Conservation (phyloP, 2,329 filamentous ascomycete species). For the Bipolaris cookei region DNA sequence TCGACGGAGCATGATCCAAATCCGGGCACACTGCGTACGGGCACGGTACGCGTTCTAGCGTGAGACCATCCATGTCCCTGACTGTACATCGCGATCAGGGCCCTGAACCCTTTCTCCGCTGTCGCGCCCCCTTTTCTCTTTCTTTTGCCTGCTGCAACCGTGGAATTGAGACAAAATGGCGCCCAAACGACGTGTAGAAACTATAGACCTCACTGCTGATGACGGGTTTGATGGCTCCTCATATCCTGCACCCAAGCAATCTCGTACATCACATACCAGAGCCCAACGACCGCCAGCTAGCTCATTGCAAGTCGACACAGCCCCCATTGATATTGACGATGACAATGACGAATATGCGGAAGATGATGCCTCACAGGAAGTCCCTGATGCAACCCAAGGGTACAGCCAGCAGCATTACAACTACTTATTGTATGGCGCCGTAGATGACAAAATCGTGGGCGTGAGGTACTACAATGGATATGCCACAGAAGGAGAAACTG, state of each 20-base stretch:
- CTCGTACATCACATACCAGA: conserved; percentile 27
- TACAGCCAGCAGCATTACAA: conserved; percentile 32
- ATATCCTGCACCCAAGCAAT: conserved; percentile 36
- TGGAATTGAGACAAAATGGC: conserved; percentile 8
- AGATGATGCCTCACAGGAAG: conserved; percentile 41
- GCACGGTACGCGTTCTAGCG: conserved; percentile 31
- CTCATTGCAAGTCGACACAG: conserved; percentile 35
- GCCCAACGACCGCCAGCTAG: conserved; percentile 20
- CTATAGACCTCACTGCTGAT: conserved; percentile 18
- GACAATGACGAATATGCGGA: conserved; percentile 39
- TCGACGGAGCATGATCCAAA: too few relatives aligned
- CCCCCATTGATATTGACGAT: conserved; percentile 19
- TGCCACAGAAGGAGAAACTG: conserved; percentile 46
- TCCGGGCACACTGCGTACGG: too few relatives aligned
- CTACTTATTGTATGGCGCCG: conserved; percentile 42
- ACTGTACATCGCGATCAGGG: conserved; percentile 3
- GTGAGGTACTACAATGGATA: conserved; percentile 51
- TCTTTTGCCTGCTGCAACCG: neutral
- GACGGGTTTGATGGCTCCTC: conserved; percentile 18
- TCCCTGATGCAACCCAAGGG: conserved; percentile 33
- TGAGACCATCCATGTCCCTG: conserved; percentile 9
- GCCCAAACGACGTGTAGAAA: conserved; percentile 14
- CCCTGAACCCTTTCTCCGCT: neutral
- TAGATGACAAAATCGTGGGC: conserved; percentile 65
- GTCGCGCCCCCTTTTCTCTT: neutral